Conservation (phyloP, 176 grass and related monocot genomes). For the Pontederia crassipes region DNA sequence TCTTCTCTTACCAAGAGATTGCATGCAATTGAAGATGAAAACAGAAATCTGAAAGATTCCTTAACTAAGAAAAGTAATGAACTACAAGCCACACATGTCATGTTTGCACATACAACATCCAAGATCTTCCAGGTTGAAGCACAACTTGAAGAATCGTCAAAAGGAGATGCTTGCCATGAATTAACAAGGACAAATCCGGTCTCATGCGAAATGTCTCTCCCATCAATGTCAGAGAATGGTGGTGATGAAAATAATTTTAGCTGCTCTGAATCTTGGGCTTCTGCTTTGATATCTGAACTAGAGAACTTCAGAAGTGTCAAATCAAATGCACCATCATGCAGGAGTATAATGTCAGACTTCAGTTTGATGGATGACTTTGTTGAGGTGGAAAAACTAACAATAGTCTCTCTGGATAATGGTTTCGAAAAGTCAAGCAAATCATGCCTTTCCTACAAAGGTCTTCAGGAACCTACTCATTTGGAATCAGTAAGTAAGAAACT, state of each 20-base stretch:
- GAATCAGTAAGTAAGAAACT: conserved; percentile 11
- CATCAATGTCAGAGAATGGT: conserved; percentile 5
- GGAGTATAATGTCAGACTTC: conserved; percentile 30
- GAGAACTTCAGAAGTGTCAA: conserved; percentile 51
- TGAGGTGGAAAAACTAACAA: conserved; percentile 46
- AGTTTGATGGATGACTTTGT: conserved; percentile 47
- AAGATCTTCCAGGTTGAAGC: conserved; percentile 35
- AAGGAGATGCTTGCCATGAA: background rate
- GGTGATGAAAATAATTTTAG: conserved; percentile 16
- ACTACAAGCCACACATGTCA: conserved; percentile 36
- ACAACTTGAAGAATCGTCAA: conserved; percentile 31
- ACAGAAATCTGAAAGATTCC: conserved; percentile 53
- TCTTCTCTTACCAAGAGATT: conserved; percentile 26
- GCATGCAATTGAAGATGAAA: conserved; percentile 63
- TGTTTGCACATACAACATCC: conserved; percentile 41
- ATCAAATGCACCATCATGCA: conserved; percentile 18
- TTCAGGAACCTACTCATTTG: background rate
- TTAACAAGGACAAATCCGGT: background rate
- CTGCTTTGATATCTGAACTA: conserved; percentile 59
- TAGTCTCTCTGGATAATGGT: conserved; percentile 8
- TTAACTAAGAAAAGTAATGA: conserved; percentile 52
- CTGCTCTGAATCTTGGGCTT: conserved; percentile 54
- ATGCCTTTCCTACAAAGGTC: conserved; percentile 6
- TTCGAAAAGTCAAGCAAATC: conserved; percentile 2
- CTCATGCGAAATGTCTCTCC: background rate